Evolutionary conservation across 2,329 filamentous ascomycete genomes (phyloP), one percentile per base, ranked within the genome.

Genomic region (Cladorrhinum sp.): DNA sequence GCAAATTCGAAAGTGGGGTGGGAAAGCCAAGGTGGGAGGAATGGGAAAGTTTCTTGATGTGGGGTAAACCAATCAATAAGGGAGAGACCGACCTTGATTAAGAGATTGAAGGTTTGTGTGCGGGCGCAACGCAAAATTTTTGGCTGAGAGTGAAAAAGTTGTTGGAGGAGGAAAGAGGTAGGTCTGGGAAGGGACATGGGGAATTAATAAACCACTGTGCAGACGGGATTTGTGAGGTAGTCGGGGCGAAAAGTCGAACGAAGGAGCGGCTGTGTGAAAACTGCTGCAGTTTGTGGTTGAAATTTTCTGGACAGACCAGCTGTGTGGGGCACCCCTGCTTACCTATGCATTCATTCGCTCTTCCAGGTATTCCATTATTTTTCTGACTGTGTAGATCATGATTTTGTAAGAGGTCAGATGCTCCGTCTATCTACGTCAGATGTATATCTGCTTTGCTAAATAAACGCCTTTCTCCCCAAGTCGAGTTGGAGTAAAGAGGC

Each of bases 251-350:
- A 59, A 57, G 57, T 58, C 46, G 58, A 57, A 57, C 51, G 61
- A 60, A 62, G 59, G 63, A 66, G 62, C 64, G 56, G 48, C 24
- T 57, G 61, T 48, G 59, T 42, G 62, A 61, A 66, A 65, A 62
- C 62, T 55, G 59, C 59, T 59, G 58, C 57, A 55, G 62, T 62
- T 60, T 56, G 60, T 59, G 61, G 58, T 68, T 68, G 65, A 69
- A 69, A 62, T 69, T 69, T 69, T 68, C 66, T 64, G 62, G 61
- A 61, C 48, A 59, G 63, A 60, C 48, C 49, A 55, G 58, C 57
- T 63, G 63, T 65, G 67, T 67, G 67, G 67, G 64, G 64, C 62
- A 65, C 60, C 63, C 65, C 59, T 64, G 64, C 60, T 58, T 58
- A 28, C 26, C 4, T 28, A n/a, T 42, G 36, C 36, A 42, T 42